These are phyloP conservation scores for Desmodesmus armatus DNA, from an alignment of 139 green algal species.

Conservation along the genomic window DNA sequence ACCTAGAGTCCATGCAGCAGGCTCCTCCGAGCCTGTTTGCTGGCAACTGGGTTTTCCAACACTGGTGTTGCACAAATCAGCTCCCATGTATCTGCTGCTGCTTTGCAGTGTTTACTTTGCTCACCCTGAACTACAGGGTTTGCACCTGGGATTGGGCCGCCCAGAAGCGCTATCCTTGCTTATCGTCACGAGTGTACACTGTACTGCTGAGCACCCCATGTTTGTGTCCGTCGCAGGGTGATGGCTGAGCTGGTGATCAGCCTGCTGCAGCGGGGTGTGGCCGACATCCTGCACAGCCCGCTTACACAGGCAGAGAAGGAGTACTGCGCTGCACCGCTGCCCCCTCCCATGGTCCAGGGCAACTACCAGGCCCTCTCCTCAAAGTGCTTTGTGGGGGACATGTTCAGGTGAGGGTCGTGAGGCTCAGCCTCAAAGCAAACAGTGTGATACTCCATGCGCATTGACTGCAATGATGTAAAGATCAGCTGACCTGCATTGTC, in stretches of 20 bases:
- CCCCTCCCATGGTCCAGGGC: conserved; percentile 44
- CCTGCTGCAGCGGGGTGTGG: conserved; percentile 14
- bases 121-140: too few relatives aligned
- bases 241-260: conserved; percentile 52
- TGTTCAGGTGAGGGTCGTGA: background rate
- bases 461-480: background rate
- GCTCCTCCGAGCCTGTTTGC: background rate
- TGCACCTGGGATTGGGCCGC: too few relatives aligned
- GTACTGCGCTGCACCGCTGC: background rate
- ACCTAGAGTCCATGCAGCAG: background rate
- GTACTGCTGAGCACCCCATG: background rate
- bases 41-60: background rate
- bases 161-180: too few relatives aligned
- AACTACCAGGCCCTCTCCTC: conserved; percentile 25
- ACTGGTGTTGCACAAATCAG: too few relatives aligned
- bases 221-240: conserved; percentile 13
- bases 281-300: conserved; percentile 16
- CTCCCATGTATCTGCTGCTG: too few relatives aligned
- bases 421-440: background rate
- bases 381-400: conserved; percentile 46
- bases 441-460: background rate
- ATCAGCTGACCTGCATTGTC: background rate
- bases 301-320: background rate
- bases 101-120: too few relatives aligned
- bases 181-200: background rate